phyloP scores from a whole-genome alignment of 768 basidiomycete species.

The Lactifluus pinguis region DNA sequence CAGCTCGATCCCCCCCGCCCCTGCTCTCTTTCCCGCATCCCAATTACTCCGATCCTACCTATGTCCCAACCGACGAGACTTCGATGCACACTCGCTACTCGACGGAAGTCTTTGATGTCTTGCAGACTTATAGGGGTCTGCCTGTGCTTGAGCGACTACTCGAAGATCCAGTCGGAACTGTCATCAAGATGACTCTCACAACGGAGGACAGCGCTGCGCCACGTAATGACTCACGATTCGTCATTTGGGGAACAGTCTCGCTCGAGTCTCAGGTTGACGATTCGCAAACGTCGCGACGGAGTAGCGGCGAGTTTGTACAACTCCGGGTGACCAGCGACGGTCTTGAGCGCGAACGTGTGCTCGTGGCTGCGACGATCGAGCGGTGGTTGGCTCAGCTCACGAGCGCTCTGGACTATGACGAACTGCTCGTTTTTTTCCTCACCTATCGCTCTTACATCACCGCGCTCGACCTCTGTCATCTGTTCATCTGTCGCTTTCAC shows the following conservation, averaged over 20 bases:
- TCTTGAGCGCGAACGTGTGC: constrained; percentile 35
- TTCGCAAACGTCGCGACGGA: constrained; percentile 14
- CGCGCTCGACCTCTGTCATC: constrained; percentile 68
- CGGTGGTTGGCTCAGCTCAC: constrained; percentile 91
- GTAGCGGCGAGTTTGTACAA: constrained; percentile 13
- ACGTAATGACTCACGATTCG: constrained; percentile 82
- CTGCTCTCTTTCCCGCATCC: constrained; percentile 11
- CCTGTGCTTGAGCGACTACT: constrained; percentile 62
- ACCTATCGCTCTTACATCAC: constrained; percentile 83
- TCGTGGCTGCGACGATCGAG: constrained; percentile 89
- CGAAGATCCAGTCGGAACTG: constrained; percentile 46
- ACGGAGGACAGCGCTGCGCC: constrained; percentile 63
- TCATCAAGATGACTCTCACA: constrained; percentile 63
- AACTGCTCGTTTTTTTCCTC: constrained; percentile 83
- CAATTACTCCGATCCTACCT: constrained; percentile 20
- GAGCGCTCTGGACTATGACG: constrained; percentile 77
- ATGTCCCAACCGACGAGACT: constrained; percentile 38
- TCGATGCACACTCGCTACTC: constrained; percentile 55
- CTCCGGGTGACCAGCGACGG: constrained; percentile 22
- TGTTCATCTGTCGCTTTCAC: constrained; percentile 81
- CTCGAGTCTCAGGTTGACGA: constrained; percentile 24
- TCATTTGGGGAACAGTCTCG: constrained; percentile 72
- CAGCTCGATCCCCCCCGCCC: constrained; percentile 7
- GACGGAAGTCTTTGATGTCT: constrained; percentile 68
- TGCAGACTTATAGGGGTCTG: constrained; percentile 72